Base-by-base conservation (phyloP, 257 asterid species). In the Solanum clarkiae region DNA sequence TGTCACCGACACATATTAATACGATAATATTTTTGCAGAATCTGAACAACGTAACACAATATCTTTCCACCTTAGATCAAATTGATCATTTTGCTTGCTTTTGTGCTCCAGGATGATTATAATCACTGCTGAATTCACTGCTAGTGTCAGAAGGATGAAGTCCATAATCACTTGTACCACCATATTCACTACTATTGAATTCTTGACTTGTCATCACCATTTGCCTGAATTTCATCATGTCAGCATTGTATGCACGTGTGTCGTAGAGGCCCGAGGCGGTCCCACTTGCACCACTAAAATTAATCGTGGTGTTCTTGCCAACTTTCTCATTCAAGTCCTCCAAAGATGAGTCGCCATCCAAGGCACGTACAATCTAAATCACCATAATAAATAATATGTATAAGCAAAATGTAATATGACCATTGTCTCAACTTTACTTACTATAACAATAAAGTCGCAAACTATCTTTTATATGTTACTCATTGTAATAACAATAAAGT, bases 181-280 rank as follows among this genome's bases (percentile, higher is more conserved):
- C 98, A 36, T 87, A 91, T 80, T 92, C 97, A 9, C 95, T 90
- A 62, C 93, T 91, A 7, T 87, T 86, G 44, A 86, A 90, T 8
- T 95, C 96, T 32, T 86, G 86, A 42, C 85, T 90, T 6, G 93
- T 66, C 93, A 93, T 87, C 13, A 93, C 91, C 98, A 95, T 93
- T 86, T 94, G 86, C 89, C 91, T 91, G 90, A 95, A 95, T 91
- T 93, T 95, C 85, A 79, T n/a, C 97, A 95, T 94, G 86, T 95
- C 98, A 0, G 98, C 99, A 80, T 94, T 92, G 80, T 95, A 95
- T 42, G 98, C 98, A 15, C 89, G 77, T 0, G 98, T 95, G 89
- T 95, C 94, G 62, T 95, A 95, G 1, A 84, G 74, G 0, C 54
- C 85, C 0, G 84, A 2, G 0, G 65, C 83, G 0, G 60, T 80